Evolutionary conservation across 768 basidiomycete genomes (phyloP).

Genomic region (Macrolepiota albuminosa): DNA sequence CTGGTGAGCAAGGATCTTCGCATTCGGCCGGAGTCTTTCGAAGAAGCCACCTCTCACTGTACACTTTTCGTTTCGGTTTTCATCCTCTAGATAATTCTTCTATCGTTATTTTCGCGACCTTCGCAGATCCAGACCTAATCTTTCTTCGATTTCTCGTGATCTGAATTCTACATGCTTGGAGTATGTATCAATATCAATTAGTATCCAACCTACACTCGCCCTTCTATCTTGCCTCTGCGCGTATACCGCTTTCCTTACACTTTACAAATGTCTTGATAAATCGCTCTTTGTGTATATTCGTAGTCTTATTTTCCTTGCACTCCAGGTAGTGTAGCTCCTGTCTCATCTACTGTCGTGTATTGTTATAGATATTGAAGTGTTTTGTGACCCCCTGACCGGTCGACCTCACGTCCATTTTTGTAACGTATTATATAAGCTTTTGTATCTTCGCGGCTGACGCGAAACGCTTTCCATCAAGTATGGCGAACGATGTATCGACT

Average conservation of each 20-base stretch:
- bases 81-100: neutral
- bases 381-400: no score
- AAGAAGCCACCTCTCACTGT: neutral
- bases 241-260: slow-evolving; percentile 3
- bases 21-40: slow-evolving; percentile 15
- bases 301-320: slow-evolving; percentile 12
- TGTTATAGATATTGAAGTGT: neutral
- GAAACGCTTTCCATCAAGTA: neutral
- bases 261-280: slow-evolving; percentile 10
- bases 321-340: slow-evolving; percentile 10
- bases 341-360: slow-evolving; percentile 10
- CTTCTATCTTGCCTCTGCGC: neutral
- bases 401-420: no score
- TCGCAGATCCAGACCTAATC: neutral
- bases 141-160: neutral
- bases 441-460: neutral
- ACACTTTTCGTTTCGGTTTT: neutral
- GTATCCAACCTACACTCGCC: slow-evolving; percentile 2
- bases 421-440: slow-evolving; percentile 1
- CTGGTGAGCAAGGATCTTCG: neutral
- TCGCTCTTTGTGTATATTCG: slow-evolving; percentile 11
- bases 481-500: slow-evolving; percentile 35
- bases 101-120: slow-evolving; percentile 4
- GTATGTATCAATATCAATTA: slow-evolving; percentile 14
- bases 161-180: neutral